Evolutionary conservation across 106 monocot species (phyloP).

Genomic region (Cymbidium sinense): DNA sequence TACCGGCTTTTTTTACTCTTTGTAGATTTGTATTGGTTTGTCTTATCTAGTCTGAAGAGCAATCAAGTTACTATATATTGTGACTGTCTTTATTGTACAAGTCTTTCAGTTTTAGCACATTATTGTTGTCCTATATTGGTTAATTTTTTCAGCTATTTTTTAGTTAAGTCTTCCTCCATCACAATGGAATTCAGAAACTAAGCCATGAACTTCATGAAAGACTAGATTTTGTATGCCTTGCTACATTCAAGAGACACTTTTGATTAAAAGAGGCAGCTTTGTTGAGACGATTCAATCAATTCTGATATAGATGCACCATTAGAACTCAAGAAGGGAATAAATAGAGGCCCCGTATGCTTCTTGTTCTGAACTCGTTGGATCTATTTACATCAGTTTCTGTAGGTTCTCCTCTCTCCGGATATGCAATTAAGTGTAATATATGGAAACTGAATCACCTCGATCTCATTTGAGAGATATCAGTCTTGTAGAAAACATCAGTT

Average conservation of each 20-base stretch:
- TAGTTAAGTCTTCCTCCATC: neutral
- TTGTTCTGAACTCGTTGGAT: constrained; percentile 43
- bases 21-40: neutral
- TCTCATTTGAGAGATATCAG: constrained; percentile 33
- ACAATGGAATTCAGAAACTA: neutral
- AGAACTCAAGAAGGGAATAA: constrained; percentile 60
- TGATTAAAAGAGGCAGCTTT: constrained; percentile 34
- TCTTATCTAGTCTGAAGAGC: neutral
- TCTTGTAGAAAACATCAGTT: constrained; percentile 42
- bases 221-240: neutral
- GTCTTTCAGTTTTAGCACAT: neutral
- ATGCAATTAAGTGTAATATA: constrained; percentile 58
- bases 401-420: constrained; percentile 58
- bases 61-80: neutral
- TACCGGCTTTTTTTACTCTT: neutral
- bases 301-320: constrained; percentile 58
- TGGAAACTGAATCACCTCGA: constrained; percentile 31
- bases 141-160: neutral
- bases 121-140: neutral
- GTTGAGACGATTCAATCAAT: constrained; percentile 7
- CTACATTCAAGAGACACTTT: neutral
- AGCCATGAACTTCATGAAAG: neutral
- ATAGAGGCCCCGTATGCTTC: constrained; percentile 24
- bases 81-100: neutral
- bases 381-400: constrained; percentile 8